Base-by-base conservation (phyloP, 768 basidiomycete genomes). In the Suillus placidus region DNA sequence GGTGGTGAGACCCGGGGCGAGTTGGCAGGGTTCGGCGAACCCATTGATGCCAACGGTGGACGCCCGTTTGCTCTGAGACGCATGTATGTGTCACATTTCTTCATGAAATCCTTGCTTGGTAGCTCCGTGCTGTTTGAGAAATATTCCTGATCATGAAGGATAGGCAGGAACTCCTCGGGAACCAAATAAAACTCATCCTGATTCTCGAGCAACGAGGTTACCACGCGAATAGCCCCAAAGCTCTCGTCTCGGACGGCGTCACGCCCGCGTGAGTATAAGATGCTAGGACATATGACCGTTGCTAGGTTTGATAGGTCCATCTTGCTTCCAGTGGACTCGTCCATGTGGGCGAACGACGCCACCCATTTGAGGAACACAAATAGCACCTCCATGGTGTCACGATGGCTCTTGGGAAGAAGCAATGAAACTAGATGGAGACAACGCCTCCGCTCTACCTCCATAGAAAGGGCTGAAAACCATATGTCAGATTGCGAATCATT, bases 291-390 rank as follows among this genome's bases (percentile, higher is more conserved):
- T 70, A 99, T 96, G 78, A 99, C 97, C 10, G 95, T 98, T 42
- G 97, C 95, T 69, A 99, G 85, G 77, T 99, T 99, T 20, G 85
- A 85, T 56, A 99, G 82, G 77, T 99, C 97, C 97, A 99, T 99
- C 81, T 97, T 96, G 80, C 93, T 96, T 49, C 96, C 96, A 0
- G 97, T 98, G 73, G 94, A 93, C 70, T 95, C 94, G 73, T 98
- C 96, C 82, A 96, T 88, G 78, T 99, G 97, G 58, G 97, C 95
- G 76, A 99, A 99, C 2, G 95, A 97, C 12, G 97, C 97, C 13
- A 99, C 97, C 97, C 97, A 99, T 79, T 98, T 97, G 70, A 99
- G 84, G 82, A 99, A 99, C 37, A 97, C 96, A 74, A 97, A 98
- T 60, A 99, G 81, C 60, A 97, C 94, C 78, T 99, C 97, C 87